A percentile compares a stretch with the other conserved stretches of the same genome.
Evolutionary conservation across 2,329 filamentous ascomycete species (phyloP).

Genomic region (Phialocephala subalpina): DNA sequence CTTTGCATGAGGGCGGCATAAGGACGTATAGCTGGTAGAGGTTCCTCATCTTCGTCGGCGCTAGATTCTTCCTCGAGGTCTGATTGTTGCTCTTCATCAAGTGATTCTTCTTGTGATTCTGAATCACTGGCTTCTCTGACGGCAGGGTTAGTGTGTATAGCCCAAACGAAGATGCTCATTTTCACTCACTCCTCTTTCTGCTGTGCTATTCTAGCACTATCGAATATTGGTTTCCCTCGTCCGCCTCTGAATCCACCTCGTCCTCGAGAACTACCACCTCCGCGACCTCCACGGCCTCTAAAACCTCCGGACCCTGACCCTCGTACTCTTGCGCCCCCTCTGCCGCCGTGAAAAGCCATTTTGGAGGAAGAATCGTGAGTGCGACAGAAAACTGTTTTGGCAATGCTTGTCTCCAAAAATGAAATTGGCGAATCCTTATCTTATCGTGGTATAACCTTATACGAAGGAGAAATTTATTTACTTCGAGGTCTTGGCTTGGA

Average conservation of each 20-base stretch:
- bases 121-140: constrained; percentile 40
- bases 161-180: neutral
- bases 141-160: constrained; percentile 15
- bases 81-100: constrained; percentile 45
- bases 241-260: constrained; percentile 38
- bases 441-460: too few species aligned
- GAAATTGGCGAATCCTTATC: neutral
- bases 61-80: constrained; percentile 53
- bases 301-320: constrained; percentile 32
- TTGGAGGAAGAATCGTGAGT: constrained; percentile 6
- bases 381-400: neutral
- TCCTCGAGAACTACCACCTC: constrained; percentile 29
- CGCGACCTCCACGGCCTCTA: constrained; percentile 40
- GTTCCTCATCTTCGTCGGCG: constrained; percentile 52
- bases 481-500: neutral
- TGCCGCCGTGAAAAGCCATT: constrained; percentile 39
- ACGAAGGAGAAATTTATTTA: too few species aligned
- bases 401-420: constrained; percentile 9
- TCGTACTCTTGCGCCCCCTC: constrained; percentile 36
- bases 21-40: constrained; percentile 51
- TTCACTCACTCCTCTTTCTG: constrained; percentile 48
- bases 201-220: constrained; percentile 55
- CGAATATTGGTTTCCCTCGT: constrained; percentile 51
- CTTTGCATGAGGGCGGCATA: constrained; percentile 68
- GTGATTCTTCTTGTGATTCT: constrained; percentile 46